Evolutionary conservation across 441 rosid genomes (phyloP), one percentile per base, ranked within the genome.

Genomic region (Euphorbia schlechtendalii): DNA sequence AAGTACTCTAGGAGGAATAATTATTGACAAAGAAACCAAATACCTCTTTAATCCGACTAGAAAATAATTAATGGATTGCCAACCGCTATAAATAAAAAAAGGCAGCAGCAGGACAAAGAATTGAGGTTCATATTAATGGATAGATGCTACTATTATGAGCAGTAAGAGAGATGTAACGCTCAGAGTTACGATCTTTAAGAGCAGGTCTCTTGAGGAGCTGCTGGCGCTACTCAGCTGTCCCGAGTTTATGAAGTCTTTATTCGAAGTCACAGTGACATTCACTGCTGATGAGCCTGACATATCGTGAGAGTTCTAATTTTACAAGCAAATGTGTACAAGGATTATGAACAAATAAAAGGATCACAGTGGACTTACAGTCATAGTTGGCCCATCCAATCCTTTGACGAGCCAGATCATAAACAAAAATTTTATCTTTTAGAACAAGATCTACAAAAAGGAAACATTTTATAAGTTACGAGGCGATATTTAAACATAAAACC

Each of bases 311-410:
- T n/a, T n/a, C n/a, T n/a, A n/a, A n/a, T n/a, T n/a, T n/a, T n/a
- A n/a, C n/a, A n/a, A n/a, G n/a, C n/a, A n/a, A n/a, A n/a, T n/a
- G n/a, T n/a, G n/a, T n/a, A n/a, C n/a, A n/a, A n/a, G n/a, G n/a
- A n/a, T n/a, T n/a, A n/a, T n/a, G n/a, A n/a, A n/a, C n/a, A n/a
- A 32, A 32, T 32, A 28, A 11, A 25, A 4, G 40, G 45, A 22
- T 9, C 3, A 49, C 13, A 9, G 0, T 40, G 45, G 71, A 80
- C 84, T 87, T 82, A 92, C 96, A 95, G 80, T 92, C 92, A 32
- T 92, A 95, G 78, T 82, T 86, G 10, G 93, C 71, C 98, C 99
- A 95, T 77, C 99, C 98, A 21, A 89, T 84, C 62, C 84, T 84
- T 74, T 92, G 99, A 69, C 78, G 85, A 24, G 80, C 95, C 54